Percentiles rank a stretch among this genome's conserved stretches.
These are phyloP conservation scores for Cordyceps cicadae DNA, from an alignment of 2,329 filamentous ascomycete species.

Conservation along the genomic window DNA sequence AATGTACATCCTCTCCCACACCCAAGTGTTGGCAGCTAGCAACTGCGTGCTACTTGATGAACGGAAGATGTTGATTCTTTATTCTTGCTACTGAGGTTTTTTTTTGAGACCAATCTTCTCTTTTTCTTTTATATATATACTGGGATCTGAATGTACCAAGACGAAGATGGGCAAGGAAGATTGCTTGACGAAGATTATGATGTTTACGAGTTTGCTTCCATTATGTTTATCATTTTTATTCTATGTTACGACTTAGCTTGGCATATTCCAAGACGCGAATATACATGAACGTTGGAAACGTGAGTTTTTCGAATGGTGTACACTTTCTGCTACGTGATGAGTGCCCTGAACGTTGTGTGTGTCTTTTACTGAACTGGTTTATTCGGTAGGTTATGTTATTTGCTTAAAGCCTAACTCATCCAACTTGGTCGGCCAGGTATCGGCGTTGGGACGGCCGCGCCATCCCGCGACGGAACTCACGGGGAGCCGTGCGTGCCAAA, in stretches of 20 bases:
- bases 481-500: neutral
- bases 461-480: neutral
- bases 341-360: no score
- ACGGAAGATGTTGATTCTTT: neutral
- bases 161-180: neutral
- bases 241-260: neutral
- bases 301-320: no score
- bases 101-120: neutral
- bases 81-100: neutral
- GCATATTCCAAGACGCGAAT: neutral
- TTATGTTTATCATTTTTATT: neutral
- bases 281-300: neutral
- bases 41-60: neutral
- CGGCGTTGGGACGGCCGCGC: neutral
- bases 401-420: neutral
- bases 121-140: slow-evolving; percentile 1
- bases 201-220: neutral
- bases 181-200: slow-evolving; percentile 12
- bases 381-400: neutral
- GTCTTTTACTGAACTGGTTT: no score
- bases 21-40: neutral
- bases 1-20: neutral
- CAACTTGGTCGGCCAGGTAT: neutral
- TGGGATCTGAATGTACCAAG: slow-evolving; percentile 10
- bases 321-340: neutral